These are phyloP conservation scores for Aaosphaeria pasadenensis DNA, from an alignment of 2,329 filamentous ascomycete species.

Conservation along the genomic window DNA sequence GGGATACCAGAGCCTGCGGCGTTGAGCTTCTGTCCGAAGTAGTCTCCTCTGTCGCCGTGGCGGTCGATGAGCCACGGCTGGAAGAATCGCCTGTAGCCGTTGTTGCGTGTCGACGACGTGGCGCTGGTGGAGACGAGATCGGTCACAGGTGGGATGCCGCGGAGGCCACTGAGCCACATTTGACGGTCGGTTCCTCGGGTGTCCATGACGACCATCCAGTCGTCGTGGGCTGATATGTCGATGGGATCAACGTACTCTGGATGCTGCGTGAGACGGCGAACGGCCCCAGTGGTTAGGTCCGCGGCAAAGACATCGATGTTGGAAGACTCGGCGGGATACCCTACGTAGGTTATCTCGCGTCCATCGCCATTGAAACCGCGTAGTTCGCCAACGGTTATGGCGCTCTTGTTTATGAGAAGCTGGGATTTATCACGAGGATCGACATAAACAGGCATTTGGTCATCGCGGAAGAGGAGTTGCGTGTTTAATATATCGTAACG, in stretches of 20 bases:
- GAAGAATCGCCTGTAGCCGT: conserved; percentile 47
- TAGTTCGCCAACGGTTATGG: conserved; percentile 43
- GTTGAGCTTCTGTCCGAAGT: conserved; percentile 47
- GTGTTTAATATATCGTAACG: neutral
- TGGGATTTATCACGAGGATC: neutral
- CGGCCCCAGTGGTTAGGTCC: conserved; percentile 38
- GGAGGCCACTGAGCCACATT: conserved; percentile 43
- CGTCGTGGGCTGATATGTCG: conserved; percentile 41
- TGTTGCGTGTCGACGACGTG: conserved; percentile 44
- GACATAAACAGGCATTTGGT: neutral
- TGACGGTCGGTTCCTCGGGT: conserved; percentile 43
- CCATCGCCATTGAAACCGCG: conserved; percentile 46
- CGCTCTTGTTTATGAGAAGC: conserved; percentile 19
- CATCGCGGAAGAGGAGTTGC: neutral
- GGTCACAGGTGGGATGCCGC: conserved; percentile 42
- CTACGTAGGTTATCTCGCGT: conserved; percentile 43
- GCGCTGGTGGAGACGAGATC: conserved; percentile 21
- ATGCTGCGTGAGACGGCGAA: conserved; percentile 44
- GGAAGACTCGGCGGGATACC: conserved; percentile 39
- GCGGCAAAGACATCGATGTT: conserved; percentile 48
- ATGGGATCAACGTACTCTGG: conserved; percentile 47
- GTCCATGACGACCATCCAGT: conserved; percentile 46
- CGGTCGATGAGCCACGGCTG: conserved; percentile 44
- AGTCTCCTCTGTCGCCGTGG: conserved; percentile 44
- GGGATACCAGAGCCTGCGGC: conserved; percentile 16